A percentile compares a stretch with the other conserved stretches of the same genome.
These are phyloP conservation scores for Acrocalymma vagum DNA, from an alignment of 2,329 filamentous ascomycete species.

Conservation along the genomic window DNA sequence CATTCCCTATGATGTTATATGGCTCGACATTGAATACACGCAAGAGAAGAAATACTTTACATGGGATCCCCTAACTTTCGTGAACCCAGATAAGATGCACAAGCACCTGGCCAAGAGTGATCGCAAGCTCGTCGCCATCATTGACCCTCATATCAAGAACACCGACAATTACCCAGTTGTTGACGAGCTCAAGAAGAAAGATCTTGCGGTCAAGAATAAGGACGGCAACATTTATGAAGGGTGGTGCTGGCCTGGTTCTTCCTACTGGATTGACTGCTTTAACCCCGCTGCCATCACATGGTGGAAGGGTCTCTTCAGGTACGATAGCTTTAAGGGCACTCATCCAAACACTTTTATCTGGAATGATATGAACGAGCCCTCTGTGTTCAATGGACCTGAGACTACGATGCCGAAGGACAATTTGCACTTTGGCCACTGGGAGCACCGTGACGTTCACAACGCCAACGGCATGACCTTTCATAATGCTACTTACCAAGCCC, in stretches of 20 bases:
- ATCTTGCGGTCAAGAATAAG: constrained; percentile 88
- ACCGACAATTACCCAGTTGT: constrained; percentile 78
- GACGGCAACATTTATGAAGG: constrained; percentile 89
- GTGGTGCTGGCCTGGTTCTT: constrained; percentile 98
- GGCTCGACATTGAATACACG: constrained; percentile 98
- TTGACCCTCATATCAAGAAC: constrained; percentile 98
- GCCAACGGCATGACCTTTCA: constrained; percentile 94
- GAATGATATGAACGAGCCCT: constrained; percentile 99
- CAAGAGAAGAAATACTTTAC: constrained; percentile 98
- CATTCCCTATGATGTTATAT: constrained; percentile 98
- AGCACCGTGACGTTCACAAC: constrained; percentile 97
- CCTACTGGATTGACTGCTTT: constrained; percentile 95
- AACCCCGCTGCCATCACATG: constrained; percentile 90
- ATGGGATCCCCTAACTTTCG: constrained; percentile 90
- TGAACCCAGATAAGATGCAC: constrained; percentile 85
- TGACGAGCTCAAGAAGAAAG: constrained; percentile 83
- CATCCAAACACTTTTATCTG: constrained; percentile 90
- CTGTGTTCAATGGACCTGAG: constrained; percentile 97
- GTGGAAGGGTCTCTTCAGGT: constrained; percentile 92
- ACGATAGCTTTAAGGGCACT: constrained; percentile 86
- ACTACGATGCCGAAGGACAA: constrained; percentile 99
- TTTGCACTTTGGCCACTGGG: constrained; percentile 88
- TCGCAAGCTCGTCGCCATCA: constrained; percentile 91
- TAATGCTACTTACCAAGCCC: constrained; percentile 88
- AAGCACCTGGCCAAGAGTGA: constrained; percentile 85